Evolutionary conservation across 1,139 yeast genomes (phyloP).

Genomic region (Pneumocystis jirovecii): DNA sequence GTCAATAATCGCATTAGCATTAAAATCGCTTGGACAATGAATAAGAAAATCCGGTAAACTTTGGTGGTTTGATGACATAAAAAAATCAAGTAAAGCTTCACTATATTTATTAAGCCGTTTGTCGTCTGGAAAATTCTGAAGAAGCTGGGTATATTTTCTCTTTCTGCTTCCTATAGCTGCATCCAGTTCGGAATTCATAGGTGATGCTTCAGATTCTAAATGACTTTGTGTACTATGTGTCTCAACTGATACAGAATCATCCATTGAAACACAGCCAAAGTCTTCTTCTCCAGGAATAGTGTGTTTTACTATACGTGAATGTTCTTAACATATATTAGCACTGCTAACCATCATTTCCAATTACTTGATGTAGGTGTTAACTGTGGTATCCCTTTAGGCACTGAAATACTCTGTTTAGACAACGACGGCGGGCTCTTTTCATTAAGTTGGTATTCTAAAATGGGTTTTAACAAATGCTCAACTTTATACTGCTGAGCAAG

Average conservation of each 20-base stretch:
- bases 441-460: conserved; percentile 40
- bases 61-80: neutral
- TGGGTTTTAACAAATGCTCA: conserved; percentile 45
- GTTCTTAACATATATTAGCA: neutral
- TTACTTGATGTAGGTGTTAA: neutral
- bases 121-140: neutral
- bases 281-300: neutral
- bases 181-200: neutral
- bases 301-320: neutral
- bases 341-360: neutral
- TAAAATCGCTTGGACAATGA: conserved; percentile 14
- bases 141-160: conserved; percentile 17
- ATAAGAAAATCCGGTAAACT: neutral
- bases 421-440: conserved; percentile 46
- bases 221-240: neutral
- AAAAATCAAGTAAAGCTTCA: neutral
- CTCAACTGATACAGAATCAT: neutral
- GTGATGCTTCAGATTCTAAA: neutral
- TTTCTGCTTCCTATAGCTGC: conserved; percentile 15
- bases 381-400: conserved; percentile 13
- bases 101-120: neutral
- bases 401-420: conserved; percentile 32
- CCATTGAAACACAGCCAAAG: neutral
- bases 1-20: conserved; percentile 71
- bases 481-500: conserved; percentile 52